These are phyloP conservation scores for Tanacetum coccineum DNA, from an alignment of 129 eudicot genomes.

Conservation along the genomic window DNA sequence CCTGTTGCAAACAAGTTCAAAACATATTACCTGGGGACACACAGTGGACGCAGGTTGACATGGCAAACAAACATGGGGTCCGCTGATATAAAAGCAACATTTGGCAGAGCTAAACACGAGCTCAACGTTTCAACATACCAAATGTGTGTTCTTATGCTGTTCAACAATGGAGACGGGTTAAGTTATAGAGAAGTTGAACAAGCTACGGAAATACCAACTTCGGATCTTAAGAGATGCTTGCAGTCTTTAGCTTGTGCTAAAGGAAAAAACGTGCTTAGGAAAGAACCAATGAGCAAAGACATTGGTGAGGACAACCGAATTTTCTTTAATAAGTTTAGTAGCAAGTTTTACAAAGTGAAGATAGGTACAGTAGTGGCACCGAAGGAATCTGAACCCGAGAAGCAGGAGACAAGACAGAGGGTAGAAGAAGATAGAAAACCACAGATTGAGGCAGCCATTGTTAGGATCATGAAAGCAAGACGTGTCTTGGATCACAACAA, in stretches of 20 bases:
- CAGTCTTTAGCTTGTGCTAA: slow-evolving; percentile 53
- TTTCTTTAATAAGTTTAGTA: slow-evolving; percentile 17
- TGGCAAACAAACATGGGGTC: slow-evolving; percentile 65
- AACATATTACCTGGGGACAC: slow-evolving; percentile 56
- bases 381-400: slow-evolving; percentile 26
- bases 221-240: slow-evolving; percentile 49
- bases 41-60: slow-evolving; percentile 50
- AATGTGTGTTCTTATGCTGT: slow-evolving; percentile 58
- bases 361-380: slow-evolving; percentile 19
- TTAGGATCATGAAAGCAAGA: slow-evolving; percentile 47
- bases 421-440: slow-evolving; percentile 52
- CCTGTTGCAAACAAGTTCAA: slow-evolving; percentile 44
- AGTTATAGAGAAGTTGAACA: slow-evolving; percentile 52
- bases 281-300: slow-evolving; percentile 35
- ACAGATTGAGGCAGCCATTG: slow-evolving; percentile 47
- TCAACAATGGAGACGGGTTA: slow-evolving; percentile 38
- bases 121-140: slow-evolving; percentile 52
- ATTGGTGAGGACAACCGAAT: slow-evolving; percentile 1
- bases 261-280: slow-evolving; percentile 47
- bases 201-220: slow-evolving; percentile 45
- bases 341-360: slow-evolving; percentile 28
- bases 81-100: slow-evolving; percentile 49
- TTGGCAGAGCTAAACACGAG: slow-evolving; percentile 46
- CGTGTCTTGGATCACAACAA: slow-evolving; percentile 44
- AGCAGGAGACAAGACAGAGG: slow-evolving; percentile 23